Evolutionary conservation across 257 asterid genomes (phyloP).

Genomic region (Linaria vulgaris): DNA sequence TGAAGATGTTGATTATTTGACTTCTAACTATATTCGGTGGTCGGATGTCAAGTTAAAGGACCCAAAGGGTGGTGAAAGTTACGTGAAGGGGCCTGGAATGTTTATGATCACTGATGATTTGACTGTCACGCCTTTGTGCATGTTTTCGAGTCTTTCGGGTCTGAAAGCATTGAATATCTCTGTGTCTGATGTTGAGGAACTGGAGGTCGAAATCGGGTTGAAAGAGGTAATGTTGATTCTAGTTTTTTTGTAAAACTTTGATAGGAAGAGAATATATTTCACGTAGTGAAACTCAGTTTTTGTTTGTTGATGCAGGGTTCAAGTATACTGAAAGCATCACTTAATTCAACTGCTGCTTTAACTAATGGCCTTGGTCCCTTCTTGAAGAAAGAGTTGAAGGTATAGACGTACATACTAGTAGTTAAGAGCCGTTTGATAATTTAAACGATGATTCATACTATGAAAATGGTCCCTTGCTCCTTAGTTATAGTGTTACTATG

Average conservation of each 20-base stretch:
- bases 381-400: too few relatives aligned
- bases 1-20: not conserved
- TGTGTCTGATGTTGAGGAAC: constrained; percentile 21
- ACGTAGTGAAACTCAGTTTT: not conserved
- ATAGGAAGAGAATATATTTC: not conserved
- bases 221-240: constrained; percentile 21
- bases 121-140: constrained; percentile 12
- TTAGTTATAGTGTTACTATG: too few relatives aligned
- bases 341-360: constrained; percentile 22
- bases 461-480: too few relatives aligned
- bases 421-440: too few relatives aligned
- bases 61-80: constrained; percentile 20
- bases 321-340: constrained; percentile 28
- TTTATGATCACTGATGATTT: constrained; percentile 27
- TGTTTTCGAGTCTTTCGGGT: constrained; percentile 4
- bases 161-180: constrained; percentile 11
- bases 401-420: too few relatives aligned
- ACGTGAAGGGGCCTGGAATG: constrained; percentile 18
- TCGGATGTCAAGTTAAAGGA: not conserved
- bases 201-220: constrained; percentile 19
- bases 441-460: too few relatives aligned
- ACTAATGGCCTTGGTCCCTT: constrained; percentile 6
- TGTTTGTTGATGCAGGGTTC: constrained; percentile 30
- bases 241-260: not conserved
- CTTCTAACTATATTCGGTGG: not conserved